phyloP scores from a whole-genome alignment of 176 grass and related monocot genomes.

The Triticum timopheevii region DNA sequence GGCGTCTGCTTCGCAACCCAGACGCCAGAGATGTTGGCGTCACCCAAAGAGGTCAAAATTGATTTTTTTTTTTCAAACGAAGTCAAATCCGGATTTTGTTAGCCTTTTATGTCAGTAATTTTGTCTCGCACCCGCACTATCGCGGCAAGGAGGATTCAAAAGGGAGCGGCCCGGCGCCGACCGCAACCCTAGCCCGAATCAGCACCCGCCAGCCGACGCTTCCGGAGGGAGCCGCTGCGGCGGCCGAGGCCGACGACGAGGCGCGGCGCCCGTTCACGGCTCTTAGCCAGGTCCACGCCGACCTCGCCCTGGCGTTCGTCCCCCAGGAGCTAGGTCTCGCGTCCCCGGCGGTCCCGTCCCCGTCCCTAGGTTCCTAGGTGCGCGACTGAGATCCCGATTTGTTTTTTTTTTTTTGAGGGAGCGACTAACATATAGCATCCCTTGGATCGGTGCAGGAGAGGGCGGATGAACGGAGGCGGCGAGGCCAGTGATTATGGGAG shows the following conservation, averaged over 20 bases:
- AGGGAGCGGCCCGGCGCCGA: slow-evolving; percentile 31
- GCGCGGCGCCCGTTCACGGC: slow-evolving; percentile 62
- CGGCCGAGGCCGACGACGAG: background rate
- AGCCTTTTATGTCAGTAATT: too few relatives aligned
- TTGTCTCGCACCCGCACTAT: background rate
- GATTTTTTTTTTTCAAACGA: too few relatives aligned
- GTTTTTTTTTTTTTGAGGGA: too few relatives aligned
- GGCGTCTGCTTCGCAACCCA: too few relatives aligned
- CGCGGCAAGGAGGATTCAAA: slow-evolving; percentile 55
- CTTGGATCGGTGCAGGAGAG: slow-evolving; percentile 67
- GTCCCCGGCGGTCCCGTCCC: background rate
- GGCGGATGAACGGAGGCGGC: slow-evolving; percentile 69
- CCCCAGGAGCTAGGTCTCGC: slow-evolving; percentile 69
- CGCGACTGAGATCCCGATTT: background rate
- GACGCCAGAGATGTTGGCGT: too few relatives aligned
- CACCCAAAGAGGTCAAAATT: too few relatives aligned
- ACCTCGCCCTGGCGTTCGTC: slow-evolving; percentile 77
- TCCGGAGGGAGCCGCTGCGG: slow-evolving; percentile 33
- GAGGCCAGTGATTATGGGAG: slow-evolving; percentile 84
- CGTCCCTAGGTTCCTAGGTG: slow-evolving; percentile 22
- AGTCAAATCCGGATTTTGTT: too few relatives aligned
- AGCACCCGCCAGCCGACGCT: background rate
- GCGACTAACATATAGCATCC: background rate
- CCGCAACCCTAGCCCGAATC: slow-evolving; percentile 31
- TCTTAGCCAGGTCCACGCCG: slow-evolving; percentile 58